These are phyloP conservation scores for Amphibolis antarctica DNA, from an alignment of 106 monocot genomes.

Conservation along the genomic window DNA sequence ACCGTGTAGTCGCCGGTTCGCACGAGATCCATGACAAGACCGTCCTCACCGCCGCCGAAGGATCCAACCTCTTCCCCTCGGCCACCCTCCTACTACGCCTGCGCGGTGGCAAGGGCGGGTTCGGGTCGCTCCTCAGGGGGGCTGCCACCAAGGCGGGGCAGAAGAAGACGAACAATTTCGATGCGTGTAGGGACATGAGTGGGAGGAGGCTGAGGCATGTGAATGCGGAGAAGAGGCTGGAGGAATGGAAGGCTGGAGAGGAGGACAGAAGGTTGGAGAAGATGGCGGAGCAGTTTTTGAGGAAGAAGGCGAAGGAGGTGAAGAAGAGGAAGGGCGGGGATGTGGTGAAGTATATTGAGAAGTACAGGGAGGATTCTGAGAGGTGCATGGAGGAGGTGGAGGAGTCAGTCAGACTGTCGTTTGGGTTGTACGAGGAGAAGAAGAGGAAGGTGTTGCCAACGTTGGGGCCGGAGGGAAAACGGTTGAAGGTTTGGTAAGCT, in stretches of 20 bases:
- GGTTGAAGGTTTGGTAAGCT: slow-evolving; percentile 70
- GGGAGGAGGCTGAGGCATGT: slow-evolving; percentile 87
- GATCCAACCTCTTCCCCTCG: slow-evolving; percentile 48
- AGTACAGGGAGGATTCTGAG: slow-evolving; percentile 26
- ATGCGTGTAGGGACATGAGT: slow-evolving; percentile 97
- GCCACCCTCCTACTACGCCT: slow-evolving; percentile 60
- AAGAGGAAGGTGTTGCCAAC: slow-evolving; percentile 54
- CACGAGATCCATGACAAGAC: slow-evolving; percentile 32
- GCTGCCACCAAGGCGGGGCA: slow-evolving; percentile 96
- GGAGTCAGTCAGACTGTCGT: slow-evolving; percentile 62
- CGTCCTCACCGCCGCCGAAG: slow-evolving; percentile 31
- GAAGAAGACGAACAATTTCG: slow-evolving; percentile 99
- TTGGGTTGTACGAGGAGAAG: slow-evolving; percentile 48
- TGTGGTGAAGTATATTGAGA: slow-evolving; percentile 9
- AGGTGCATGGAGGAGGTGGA: slow-evolving; percentile 68
- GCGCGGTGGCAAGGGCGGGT: slow-evolving; percentile 90
- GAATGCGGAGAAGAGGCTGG: slow-evolving; percentile 85
- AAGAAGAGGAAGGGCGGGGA: slow-evolving; percentile 27
- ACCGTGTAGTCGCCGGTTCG: slow-evolving; percentile 52
- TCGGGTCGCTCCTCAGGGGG: slow-evolving; percentile 88
- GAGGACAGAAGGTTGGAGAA: slow-evolving; percentile 70
- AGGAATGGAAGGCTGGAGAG: slow-evolving; percentile 89
- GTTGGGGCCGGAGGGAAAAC: slow-evolving; percentile 36
- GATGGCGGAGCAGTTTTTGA: slow-evolving; percentile 78
- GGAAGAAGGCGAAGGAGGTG: slow-evolving; percentile 82